Conservation (phyloP, 2,329 filamentous ascomycete genomes). For the Talaromyces pinophilus region DNA sequence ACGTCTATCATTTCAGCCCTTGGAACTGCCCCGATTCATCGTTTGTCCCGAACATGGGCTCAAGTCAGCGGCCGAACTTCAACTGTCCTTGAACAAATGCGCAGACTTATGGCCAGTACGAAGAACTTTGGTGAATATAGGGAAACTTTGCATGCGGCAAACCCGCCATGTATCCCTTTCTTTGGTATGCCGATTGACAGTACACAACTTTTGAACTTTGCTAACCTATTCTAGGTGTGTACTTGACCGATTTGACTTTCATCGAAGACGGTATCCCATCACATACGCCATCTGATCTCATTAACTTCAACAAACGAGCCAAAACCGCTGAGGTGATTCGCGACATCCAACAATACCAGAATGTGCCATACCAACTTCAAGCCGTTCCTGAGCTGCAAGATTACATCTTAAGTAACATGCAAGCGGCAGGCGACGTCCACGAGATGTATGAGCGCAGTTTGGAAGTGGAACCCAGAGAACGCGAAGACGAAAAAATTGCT, state of each 20-base stretch:
- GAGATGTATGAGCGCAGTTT: constrained; percentile 99
- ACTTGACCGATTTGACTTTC: constrained; percentile 94
- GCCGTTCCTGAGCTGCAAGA: constrained; percentile 90
- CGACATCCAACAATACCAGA: constrained; percentile 98
- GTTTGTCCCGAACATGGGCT: constrained; percentile 90
- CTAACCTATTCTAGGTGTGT: constrained; percentile 67
- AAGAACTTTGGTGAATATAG: constrained; percentile 98
- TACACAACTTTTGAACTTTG: neutral
- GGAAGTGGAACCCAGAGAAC: constrained; percentile 87
- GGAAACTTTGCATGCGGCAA: constrained; percentile 86
- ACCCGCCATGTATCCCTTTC: constrained; percentile 96
- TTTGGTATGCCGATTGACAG: constrained; percentile 64
- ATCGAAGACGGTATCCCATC: constrained; percentile 98
- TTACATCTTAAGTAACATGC: constrained; percentile 96
- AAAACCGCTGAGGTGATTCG: constrained; percentile 98
- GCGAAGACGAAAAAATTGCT: constrained; percentile 99
- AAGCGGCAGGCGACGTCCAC: constrained; percentile 90
- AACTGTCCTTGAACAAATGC: constrained; percentile 81
- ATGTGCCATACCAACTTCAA: constrained; percentile 90
- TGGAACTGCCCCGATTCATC: constrained; percentile 90
- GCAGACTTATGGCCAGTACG: constrained; percentile 90
- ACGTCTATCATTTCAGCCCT: constrained; percentile 97
- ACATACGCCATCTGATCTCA: constrained; percentile 91
- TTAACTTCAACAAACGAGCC: constrained; percentile 97
- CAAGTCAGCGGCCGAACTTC: constrained; percentile 86